Base-by-base conservation (phyloP, 768 basidiomycete species). In the Nidula microcarpa region DNA sequence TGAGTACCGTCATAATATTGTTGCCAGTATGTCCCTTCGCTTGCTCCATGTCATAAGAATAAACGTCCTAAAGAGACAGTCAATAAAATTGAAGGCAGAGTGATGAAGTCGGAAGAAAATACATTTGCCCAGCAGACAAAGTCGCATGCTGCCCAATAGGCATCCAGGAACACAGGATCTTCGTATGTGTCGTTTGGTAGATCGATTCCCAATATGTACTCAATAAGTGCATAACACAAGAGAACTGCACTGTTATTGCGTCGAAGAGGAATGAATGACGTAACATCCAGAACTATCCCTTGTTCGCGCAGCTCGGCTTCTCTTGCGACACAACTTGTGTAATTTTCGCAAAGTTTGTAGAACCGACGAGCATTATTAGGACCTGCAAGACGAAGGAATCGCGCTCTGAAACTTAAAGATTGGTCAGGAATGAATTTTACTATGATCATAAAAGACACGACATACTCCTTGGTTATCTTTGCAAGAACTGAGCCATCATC, bases 41-140 rank as follows among this genome's bases (percentile, higher is more conserved):
- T 59, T 86, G 83, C 59, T 90, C 86, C 78, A 85, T 82, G 65
- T 86, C 81, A 66, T 87, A 89, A 6, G 84, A 87, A 60, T 86
- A 87, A 13, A 87, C 66, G 55, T 89, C 85, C 86, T 86, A 59
- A 16, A 44, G 32, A 41, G 47, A 56, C 51, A 30, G 18, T 47
- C 44, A 48, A 59, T 41, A 37, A 55, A 13, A 53, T 48, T 45
- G 23, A 36, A 49, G 32, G 36, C 36, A 47, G 13, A 50, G 18
- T 5, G 32, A 14, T 16, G 14, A 46, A 36, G 51, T 36, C 13
- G 32, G 43, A 46, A 13, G 37, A 17, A 68, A 80, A 66, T 55
- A 87, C 86, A 64, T 89, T 89, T 17, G 86, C 70, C 85, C 81
- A 87, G 66, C 80, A 82, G 50, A 89, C 79, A 58, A 85, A 73